These are phyloP conservation scores for Cryptococcus amylolentus DNA, from an alignment of 1,284 basidiomycete species.

Conservation along the genomic window DNA sequence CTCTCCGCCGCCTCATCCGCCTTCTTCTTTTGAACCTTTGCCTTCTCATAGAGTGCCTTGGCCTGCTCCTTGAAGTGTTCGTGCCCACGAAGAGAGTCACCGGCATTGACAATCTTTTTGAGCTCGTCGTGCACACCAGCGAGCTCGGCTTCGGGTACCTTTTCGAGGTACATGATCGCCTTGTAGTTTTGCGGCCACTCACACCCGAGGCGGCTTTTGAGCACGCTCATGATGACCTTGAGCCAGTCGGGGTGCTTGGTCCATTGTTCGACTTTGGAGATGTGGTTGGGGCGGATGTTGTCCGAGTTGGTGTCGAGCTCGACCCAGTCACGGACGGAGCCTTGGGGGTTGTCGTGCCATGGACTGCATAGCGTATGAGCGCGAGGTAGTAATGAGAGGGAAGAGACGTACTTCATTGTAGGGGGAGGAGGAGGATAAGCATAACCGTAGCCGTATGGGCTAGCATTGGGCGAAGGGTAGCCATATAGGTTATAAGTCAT, in stretches of 20 bases:
- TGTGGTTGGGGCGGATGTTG: too few species aligned
- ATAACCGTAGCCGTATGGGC: too few species aligned
- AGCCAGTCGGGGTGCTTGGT: background rate
- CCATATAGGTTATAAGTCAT: too few species aligned
- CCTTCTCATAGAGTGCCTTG: conserved; percentile 29
- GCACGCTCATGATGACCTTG: conserved; percentile 36
- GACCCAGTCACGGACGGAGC: conserved; percentile 28
- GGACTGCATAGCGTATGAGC: too few species aligned
- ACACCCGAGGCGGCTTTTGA: conserved; percentile 33
- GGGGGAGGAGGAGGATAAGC: too few species aligned
- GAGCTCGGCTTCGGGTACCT: conserved; percentile 24
- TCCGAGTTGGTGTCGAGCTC: conserved; percentile 24
- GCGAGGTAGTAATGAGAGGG: too few species aligned
- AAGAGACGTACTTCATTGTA: too few species aligned
- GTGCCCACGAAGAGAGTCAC: conserved; percentile 16
- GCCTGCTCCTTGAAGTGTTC: conserved; percentile 30
- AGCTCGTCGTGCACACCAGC: conserved; percentile 25
- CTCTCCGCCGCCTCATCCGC: conserved; percentile 28
- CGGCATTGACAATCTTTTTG: conserved; percentile 19
- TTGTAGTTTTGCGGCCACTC: conserved; percentile 45
- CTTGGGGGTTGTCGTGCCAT: conserved; percentile 13
- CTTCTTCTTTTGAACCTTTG: conserved; percentile 17
- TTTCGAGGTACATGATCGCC: conserved; percentile 29
- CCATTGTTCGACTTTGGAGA: too few species aligned
- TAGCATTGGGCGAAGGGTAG: too few species aligned